A percentile compares a stretch with the other conserved stretches of the same genome.
These are phyloP conservation scores for Saitozyma sp. DNA, from an alignment of 768 basidiomycete species.

Conservation along the genomic window DNA sequence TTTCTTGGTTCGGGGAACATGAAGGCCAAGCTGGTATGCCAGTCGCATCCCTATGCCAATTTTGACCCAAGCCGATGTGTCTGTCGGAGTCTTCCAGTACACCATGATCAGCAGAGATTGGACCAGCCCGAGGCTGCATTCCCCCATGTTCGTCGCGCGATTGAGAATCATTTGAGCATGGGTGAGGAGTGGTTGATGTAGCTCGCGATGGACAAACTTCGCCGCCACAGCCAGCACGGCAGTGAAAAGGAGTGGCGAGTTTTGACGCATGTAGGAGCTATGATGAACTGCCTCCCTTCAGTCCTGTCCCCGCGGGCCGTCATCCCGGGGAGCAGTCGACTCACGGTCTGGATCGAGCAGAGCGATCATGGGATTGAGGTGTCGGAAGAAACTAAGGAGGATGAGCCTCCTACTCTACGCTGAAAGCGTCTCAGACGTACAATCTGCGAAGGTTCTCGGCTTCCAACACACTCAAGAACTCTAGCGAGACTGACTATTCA, in stretches of 20 bases:
- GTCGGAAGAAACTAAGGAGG: slow-evolving; percentile 3
- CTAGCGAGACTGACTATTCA: not conserved
- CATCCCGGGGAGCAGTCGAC: not conserved
- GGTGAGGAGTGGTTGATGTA: slow-evolving; percentile 1
- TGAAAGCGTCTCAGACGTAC: no score
- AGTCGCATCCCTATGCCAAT: slow-evolving; percentile 15
- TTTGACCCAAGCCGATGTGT: slow-evolving; percentile 23
- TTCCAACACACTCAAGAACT: slow-evolving; percentile 3
- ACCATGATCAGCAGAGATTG: slow-evolving; percentile 21
- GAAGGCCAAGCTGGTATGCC: slow-evolving; percentile 9
- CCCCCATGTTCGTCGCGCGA: slow-evolving; percentile 9
- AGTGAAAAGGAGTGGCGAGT: slow-evolving; percentile 80
- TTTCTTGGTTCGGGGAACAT: not conserved
- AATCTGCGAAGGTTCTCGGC: slow-evolving; percentile 1
- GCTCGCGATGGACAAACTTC: slow-evolving; percentile 55
- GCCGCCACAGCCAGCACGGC: slow-evolving; percentile 80
- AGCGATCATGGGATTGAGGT: slow-evolving; percentile 16
- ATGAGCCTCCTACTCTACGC: no score
- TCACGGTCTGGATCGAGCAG: slow-evolving; percentile 16
- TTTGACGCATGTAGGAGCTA: slow-evolving; percentile 70
- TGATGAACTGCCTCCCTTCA: slow-evolving; percentile 61
- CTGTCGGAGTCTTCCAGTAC: slow-evolving; percentile 24
- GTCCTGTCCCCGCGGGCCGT: not conserved
- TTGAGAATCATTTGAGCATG: slow-evolving; percentile 19
- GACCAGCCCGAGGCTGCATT: slow-evolving; percentile 7